A percentile compares a stretch with the other conserved stretches of the same genome.
Conservation (phyloP, 2,329 filamentous ascomycete species). For the Calonectria hawksworthii region DNA sequence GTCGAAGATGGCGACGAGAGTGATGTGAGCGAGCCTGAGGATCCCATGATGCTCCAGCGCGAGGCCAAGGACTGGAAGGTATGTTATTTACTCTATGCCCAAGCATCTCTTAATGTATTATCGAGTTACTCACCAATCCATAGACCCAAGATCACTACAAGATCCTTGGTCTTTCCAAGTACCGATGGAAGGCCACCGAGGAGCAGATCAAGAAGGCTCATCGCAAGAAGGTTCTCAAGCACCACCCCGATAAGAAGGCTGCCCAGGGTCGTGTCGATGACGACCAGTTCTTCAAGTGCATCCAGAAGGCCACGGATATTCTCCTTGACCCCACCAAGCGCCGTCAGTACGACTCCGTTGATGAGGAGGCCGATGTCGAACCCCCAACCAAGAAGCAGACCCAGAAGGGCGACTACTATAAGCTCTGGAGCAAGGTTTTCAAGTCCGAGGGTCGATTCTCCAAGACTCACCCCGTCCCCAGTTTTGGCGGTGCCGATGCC, state of each 20-base stretch:
- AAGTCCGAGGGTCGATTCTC: constrained; percentile 94
- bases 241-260: constrained; percentile 99
- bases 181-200: constrained; percentile 92
- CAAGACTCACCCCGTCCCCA: constrained; percentile 88
- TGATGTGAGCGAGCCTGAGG: constrained; percentile 94
- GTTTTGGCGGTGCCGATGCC: constrained; percentile 86
- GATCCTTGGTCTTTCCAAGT: constrained; percentile 91
- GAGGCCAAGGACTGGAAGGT: constrained; percentile 99
- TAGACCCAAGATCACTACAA: constrained; percentile 98
- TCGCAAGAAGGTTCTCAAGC: constrained; percentile 99
- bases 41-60: constrained; percentile 89
- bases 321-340: constrained; percentile 93
- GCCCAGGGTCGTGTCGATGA: constrained; percentile 89
- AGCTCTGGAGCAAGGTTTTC: constrained; percentile 92
- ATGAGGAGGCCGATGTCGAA: constrained; percentile 92
- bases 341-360: constrained; percentile 96
- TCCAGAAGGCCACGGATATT: constrained; percentile 96
- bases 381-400: constrained; percentile 93
- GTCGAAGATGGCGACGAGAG: constrained; percentile 91
- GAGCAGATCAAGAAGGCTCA: constrained; percentile 99
- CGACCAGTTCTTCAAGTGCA: constrained; percentile 99
- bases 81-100: constrained; percentile 43
- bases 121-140: not conserved
- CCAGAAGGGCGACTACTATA: constrained; percentile 92
- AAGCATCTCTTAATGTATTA: not conserved